These are phyloP conservation scores for Pichia scutulata DNA, from an alignment of 805 yeast species.

Conservation along the genomic window DNA sequence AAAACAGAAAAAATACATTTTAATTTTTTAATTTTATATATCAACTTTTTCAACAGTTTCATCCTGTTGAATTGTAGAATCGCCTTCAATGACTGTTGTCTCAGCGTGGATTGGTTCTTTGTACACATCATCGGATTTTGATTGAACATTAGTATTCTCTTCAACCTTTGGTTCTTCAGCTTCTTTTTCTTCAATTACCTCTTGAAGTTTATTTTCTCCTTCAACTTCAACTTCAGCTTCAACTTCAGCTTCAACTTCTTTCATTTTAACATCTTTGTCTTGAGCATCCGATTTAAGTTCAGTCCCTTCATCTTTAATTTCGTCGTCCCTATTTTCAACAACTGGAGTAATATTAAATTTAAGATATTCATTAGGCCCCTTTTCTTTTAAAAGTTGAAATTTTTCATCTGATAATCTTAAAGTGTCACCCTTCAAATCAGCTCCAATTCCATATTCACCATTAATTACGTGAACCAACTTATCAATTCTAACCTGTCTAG, in stretches of 20 bases:
- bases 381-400: constrained; percentile 29
- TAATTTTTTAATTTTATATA: background rate
- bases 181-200: constrained; percentile 6
- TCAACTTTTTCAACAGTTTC: constrained; percentile 25
- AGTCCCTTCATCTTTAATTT: background rate
- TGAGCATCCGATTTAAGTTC: background rate
- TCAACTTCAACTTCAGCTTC: constrained; percentile 7
- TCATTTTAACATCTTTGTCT: background rate
- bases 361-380: constrained; percentile 33
- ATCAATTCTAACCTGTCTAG: constrained; percentile 12
- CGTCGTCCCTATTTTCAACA: background rate
- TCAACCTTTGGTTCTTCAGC: constrained; percentile 8
- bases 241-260: background rate
- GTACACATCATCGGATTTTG: constrained; percentile 9
- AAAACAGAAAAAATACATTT: background rate
- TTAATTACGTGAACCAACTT: constrained; percentile 35
- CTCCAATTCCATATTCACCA: constrained; percentile 52
- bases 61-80: constrained; percentile 42
- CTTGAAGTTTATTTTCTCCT: background rate
- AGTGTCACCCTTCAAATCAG: constrained; percentile 32
- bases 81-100: constrained; percentile 35
- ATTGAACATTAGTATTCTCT: background rate
- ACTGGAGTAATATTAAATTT: constrained; percentile 1
- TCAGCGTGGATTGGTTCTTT: constrained; percentile 7
- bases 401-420: constrained; percentile 26